A percentile compares a stretch with the other conserved stretches of the same genome.
Conservation (phyloP, 2,329 filamentous ascomycete genomes). For the Nemania sp. region DNA sequence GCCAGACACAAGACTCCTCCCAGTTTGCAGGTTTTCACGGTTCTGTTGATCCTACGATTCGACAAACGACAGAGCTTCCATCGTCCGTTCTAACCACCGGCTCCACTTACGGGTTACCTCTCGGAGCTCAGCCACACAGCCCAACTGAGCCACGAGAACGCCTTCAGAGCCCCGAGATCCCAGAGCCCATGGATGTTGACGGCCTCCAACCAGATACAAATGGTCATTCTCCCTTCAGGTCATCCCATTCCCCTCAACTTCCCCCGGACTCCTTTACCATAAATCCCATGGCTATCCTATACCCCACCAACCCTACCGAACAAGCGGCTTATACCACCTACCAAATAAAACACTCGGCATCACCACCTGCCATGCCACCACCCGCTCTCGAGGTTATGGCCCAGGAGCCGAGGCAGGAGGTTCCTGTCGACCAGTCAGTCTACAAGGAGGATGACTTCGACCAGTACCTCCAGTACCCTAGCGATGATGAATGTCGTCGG, state of each 20-base stretch:
- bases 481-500: conserved; percentile 48
- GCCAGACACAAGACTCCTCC: conserved; percentile 43
- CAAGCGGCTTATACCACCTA: conserved; percentile 51
- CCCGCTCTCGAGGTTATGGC: conserved; percentile 45
- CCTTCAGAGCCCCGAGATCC: conserved; percentile 53
- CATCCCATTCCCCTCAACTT: conserved; percentile 49
- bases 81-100: conserved; percentile 46
- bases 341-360: conserved; percentile 51
- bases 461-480: conserved; percentile 48
- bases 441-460: conserved; percentile 39
- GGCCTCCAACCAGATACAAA: conserved; percentile 40
- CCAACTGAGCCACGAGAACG: conserved; percentile 46
- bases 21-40: conserved; percentile 42
- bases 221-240: conserved; percentile 44
- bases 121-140: conserved; percentile 47
- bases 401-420: conserved; percentile 40
- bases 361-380: conserved; percentile 46
- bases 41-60: conserved; percentile 44
- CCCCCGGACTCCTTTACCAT: conserved; percentile 48
- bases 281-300: conserved; percentile 51
- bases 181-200: conserved; percentile 52
- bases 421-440: conserved; percentile 37
- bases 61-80: conserved; percentile 49
- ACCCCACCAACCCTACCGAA: conserved; percentile 50
- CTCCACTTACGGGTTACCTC: conserved; percentile 50